phyloP scores from a whole-genome alignment of 768 basidiomycete genomes.

The Paxillus ammoniavirescens region DNA sequence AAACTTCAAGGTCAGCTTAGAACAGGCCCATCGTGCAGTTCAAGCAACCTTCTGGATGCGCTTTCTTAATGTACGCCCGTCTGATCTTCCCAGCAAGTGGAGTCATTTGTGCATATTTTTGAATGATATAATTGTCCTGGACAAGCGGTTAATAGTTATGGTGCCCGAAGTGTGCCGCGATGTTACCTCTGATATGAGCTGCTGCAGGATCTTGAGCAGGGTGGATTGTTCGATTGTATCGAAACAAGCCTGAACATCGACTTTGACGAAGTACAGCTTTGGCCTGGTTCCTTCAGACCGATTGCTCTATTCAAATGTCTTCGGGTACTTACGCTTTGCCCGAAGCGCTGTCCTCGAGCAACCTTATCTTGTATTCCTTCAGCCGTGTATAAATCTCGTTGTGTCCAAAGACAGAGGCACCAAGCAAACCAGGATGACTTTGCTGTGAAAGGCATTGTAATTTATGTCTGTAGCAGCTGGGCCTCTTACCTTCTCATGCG shows the following conservation, averaged over 20 bases:
- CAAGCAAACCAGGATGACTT: conserved; percentile 59
- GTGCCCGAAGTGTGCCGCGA: not conserved
- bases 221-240: conserved; percentile 93
- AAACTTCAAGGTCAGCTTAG: not conserved
- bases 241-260: conserved; percentile 95
- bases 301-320: not conserved
- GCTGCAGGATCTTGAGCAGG: conserved; percentile 70
- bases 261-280: conserved; percentile 91
- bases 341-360: conserved; percentile 37
- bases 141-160: not conserved
- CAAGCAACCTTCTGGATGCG: conserved; percentile 60
- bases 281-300: conserved; percentile 49
- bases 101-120: conserved; percentile 66
- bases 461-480: not conserved
- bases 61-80: conserved; percentile 57
- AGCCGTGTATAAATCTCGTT: conserved; percentile 80
- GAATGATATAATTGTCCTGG: conserved; percentile 73
- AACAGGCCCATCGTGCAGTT: not conserved
- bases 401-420: conserved; percentile 78
- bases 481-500: conserved; percentile 72
- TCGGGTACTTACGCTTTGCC: conserved; percentile 52
- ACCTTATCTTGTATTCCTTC: conserved; percentile 61
- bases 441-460: conserved; percentile 43
- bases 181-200: conserved; percentile 69
- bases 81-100: conserved; percentile 55